Conservation (phyloP, 139 green algal species). For the Diplosphaera chodatii region DNA sequence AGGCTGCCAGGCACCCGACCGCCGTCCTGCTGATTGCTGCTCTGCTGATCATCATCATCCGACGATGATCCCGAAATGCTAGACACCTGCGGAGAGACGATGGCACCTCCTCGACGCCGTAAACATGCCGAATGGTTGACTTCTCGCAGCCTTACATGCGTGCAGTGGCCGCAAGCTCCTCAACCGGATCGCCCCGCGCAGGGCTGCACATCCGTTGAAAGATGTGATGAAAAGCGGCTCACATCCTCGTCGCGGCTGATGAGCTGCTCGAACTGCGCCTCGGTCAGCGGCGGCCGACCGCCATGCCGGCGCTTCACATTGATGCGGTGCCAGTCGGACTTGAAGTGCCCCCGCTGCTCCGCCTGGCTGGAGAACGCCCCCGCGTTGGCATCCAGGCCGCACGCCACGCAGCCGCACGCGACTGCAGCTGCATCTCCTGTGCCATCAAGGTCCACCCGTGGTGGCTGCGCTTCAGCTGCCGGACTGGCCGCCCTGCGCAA, state of each 20-base stretch:
- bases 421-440: neutral
- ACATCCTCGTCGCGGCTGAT: conserved; percentile 41
- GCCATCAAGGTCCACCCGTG: too few species aligned
- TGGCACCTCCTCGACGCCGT: too few species aligned
- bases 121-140: too few species aligned
- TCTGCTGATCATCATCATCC: conserved; percentile 31
- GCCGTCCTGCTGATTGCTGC: neutral
- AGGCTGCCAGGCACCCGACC: neutral
- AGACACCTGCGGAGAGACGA: conserved; percentile 58
- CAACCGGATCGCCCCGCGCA: too few species aligned
- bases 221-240: conserved; percentile 14
- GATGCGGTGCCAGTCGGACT: conserved; percentile 82
- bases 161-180: too few species aligned
- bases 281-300: conserved; percentile 42
- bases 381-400: neutral
- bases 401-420: neutral
- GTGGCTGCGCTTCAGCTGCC: neutral
- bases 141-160: neutral
- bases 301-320: conserved; percentile 72
- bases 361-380: neutral
- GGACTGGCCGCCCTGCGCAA: neutral
- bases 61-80: conserved; percentile 55
- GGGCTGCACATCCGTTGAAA: too few species aligned
- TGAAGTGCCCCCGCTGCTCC: conserved; percentile 81
- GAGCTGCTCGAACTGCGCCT: conserved; percentile 56